Percentiles rank a stretch among this genome's conserved stretches.
Evolutionary conservation across 1,284 basidiomycete species (phyloP).

Genomic region (Pascua guehoae): DNA sequence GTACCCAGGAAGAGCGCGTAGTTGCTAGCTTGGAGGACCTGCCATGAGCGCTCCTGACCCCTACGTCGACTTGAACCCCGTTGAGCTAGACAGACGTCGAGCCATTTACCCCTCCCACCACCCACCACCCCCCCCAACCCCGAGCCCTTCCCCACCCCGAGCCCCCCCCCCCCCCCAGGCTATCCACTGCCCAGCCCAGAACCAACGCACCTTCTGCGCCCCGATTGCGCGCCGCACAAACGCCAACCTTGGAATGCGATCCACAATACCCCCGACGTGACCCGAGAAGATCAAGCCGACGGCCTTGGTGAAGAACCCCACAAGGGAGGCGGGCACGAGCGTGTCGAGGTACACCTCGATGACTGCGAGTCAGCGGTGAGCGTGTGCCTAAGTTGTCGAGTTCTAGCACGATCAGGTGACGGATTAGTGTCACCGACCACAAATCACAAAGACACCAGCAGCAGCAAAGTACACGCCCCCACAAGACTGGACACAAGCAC

Average conservation of each 20-base stretch:
- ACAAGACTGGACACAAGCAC: neutral
- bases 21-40: conserved; percentile 34
- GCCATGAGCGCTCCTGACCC: neutral
- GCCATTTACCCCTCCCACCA: too few species aligned
- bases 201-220: conserved; percentile 45
- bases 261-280: conserved; percentile 49
- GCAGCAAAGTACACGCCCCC: too few species aligned
- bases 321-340: conserved; percentile 52
- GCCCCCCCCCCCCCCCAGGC: neutral
- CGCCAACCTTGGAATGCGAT: conserved; percentile 25
- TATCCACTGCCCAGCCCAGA: too few species aligned
- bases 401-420: too few species aligned
- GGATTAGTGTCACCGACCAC: too few species aligned
- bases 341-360: conserved; percentile 42
- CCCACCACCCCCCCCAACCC: too few species aligned
- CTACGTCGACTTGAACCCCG: too few species aligned
- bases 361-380: conserved; percentile 14
- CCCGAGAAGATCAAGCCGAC: conserved; percentile 46
- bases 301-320: conserved; percentile 50
- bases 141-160: too few species aligned
- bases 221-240: conserved; percentile 46
- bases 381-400: too few species aligned
- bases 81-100: too few species aligned
- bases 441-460: too few species aligned
- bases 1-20: conserved; percentile 47